Conservation (phyloP, 164 flowering plant genomes). For the Nelumbo lutea region DNA sequence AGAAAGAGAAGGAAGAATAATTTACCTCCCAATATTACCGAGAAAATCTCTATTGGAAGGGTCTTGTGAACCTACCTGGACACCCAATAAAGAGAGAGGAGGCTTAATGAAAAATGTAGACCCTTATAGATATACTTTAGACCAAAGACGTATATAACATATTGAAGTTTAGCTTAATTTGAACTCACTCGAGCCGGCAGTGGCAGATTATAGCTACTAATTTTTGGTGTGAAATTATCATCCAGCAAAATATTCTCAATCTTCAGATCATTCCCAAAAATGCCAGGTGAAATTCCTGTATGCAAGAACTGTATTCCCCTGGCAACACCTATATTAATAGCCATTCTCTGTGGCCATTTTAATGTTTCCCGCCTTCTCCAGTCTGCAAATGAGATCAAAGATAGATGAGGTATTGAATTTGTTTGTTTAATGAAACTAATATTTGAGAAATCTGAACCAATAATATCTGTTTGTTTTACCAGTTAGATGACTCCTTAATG, state of each 20-base stretch:
- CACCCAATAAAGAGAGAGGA: neutral
- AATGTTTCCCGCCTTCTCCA: constrained; percentile 53
- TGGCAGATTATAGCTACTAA: constrained; percentile 57
- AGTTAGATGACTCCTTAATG: constrained; percentile 49
- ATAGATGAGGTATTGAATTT: neutral
- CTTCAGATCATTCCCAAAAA: constrained; percentile 59
- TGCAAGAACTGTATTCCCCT: constrained; percentile 83
- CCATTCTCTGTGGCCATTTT: constrained; percentile 86
- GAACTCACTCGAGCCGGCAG: constrained; percentile 47
- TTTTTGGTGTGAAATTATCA: constrained; percentile 61
- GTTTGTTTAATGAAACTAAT: neutral
- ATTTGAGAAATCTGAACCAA: neutral
- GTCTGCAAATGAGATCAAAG: constrained; percentile 31
- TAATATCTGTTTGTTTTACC: constrained; percentile 34
- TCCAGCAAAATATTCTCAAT: constrained; percentile 65
- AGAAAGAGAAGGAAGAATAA: neutral
- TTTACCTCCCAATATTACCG: constrained; percentile 26
- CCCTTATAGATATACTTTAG: neutral
- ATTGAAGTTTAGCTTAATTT: constrained; percentile 1
- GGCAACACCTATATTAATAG: constrained; percentile 56
- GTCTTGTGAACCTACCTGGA: constrained; percentile 48
- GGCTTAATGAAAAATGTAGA: neutral
- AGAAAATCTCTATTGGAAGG: constrained; percentile 24
- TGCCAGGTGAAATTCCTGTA: constrained; percentile 50
- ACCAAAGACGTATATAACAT: neutral